Evolutionary conservation across 257 asterid genomes (phyloP), one percentile per base, ranked within the genome.

Genomic region (Handroanthus guayacan): DNA sequence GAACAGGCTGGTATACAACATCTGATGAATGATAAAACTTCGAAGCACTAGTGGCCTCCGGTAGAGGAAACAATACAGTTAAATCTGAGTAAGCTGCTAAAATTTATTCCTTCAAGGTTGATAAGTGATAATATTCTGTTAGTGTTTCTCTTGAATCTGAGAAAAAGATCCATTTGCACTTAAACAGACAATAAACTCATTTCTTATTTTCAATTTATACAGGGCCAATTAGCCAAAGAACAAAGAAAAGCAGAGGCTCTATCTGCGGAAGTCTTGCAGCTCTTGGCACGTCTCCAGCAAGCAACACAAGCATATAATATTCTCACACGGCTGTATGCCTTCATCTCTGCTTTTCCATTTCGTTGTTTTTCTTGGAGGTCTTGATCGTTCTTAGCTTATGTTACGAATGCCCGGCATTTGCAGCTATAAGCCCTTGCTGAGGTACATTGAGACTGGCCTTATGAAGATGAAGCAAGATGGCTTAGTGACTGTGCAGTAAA

Each of bases 171-270:
- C 5, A 20, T 25, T 69, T 52, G 39, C 17, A 6, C 11, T 8
- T n/a, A 14, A 2, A n/a, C 16, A 41, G 14, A 50, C 56, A 16
- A 20, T 55, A 50, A n/a, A n/a, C n/a, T n/a, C n/a, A n/a, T n/a
- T 38, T 71, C 39, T 66, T 38, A 66, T 71, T 43, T 73, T 68
- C 44, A 69, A 62, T 62, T 61, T 58, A 9, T 76, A 57, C 70
- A 94, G 97, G 89, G 86, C 67, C 87, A 86, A 82, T 87, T 94
- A 62, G 89, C 87, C 31, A 85, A 88, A 79, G 97, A 94, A 75
- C 97, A 90, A 86, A 89, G 93, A 85, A 92, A 91, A 80, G 92
- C 89, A 10, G 97, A 92, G 80, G 84, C 91, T 69, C 84, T 94
- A 38, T 92, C 97, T 62, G 97, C 93, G 0, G 96, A 94, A 81